These are phyloP conservation scores for Ophiostoma himal-ulmi DNA, from an alignment of 2,329 filamentous ascomycete genomes.

Conservation along the genomic window DNA sequence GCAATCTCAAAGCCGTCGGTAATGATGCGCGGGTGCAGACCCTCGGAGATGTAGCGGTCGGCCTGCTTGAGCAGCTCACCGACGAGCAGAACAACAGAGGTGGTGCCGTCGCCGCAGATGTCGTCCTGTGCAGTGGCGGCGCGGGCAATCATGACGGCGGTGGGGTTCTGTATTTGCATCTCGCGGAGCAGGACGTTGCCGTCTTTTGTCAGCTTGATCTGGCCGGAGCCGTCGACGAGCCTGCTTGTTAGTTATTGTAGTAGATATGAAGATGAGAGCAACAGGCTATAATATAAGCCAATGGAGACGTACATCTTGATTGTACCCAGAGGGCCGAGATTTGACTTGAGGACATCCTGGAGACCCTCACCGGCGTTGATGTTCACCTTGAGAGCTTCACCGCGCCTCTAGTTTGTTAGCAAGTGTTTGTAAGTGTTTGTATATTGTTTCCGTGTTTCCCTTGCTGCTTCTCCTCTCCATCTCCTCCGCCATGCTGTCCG, in stretches of 20 bases:
- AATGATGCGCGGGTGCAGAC: conserved; percentile 92
- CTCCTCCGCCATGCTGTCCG: conserved; percentile 27
- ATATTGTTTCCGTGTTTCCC: neutral
- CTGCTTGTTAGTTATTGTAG: conserved; percentile 34
- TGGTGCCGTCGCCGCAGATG: conserved; percentile 96
- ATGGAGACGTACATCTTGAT: conserved; percentile 74
- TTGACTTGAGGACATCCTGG: conserved; percentile 91
- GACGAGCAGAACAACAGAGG: conserved; percentile 88
- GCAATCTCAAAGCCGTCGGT: conserved; percentile 97
- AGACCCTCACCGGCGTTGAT: conserved; percentile 92
- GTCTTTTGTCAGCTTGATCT: conserved; percentile 99
- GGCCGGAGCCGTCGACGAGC: conserved; percentile 64
- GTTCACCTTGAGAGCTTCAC: conserved; percentile 94
- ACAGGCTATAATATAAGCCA: neutral
- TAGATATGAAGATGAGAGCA: too few species aligned
- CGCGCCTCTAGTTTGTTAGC: conserved; percentile 65
- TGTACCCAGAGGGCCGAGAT: conserved; percentile 86
- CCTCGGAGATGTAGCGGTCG: conserved; percentile 90
- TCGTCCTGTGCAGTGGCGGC: conserved; percentile 97
- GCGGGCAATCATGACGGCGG: conserved; percentile 75
- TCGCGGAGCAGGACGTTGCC: conserved; percentile 77
- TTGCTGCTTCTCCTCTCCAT: conserved; percentile 17
- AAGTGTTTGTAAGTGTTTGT: neutral
- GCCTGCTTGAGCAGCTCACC: conserved; percentile 98
- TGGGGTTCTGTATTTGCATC: conserved; percentile 97